Evolutionary conservation across 768 basidiomycete genomes (phyloP), one percentile per base, ranked within the genome.

Genomic region (Lentinula sp.): DNA sequence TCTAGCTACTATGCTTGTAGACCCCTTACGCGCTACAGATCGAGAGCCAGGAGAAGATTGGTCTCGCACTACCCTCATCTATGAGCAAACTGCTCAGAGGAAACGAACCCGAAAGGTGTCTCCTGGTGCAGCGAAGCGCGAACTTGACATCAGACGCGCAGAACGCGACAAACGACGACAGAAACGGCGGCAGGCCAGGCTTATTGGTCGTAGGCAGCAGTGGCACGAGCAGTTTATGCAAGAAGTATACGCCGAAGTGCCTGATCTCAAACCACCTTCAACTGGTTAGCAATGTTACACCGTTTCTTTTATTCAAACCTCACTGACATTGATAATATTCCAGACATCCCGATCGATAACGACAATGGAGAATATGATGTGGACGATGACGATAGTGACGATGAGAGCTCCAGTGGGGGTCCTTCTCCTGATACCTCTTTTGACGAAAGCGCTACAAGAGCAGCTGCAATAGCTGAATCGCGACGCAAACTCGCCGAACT

Each of bases 401-500:
- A 73, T 51, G 48, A 64, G 54, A 49, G 60, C 21, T 56, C 65
- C 28, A 66, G 62, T 51, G 46, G 63, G 52, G 50, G 61, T 18
- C 58, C 66, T 40, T 67, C 63, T 55, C 68, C 65, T 58, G 54
- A 61, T 57, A 66, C 64, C 10, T 62, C 67, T 37, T 70, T 69
- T 54, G 63, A 64, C 28, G 71, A 78, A 43, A 79, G 81, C 32
- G 72, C 67, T 11, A 67, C 65, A 4, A 76, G 75, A 54, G 71
- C 67, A 48, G 76, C 76, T 13, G 74, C 73, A 31, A 82, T 89
- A 61, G 83, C 79, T 18, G 84, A 87, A 68, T 87, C 88, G 4
- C 80, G 84, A 46, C 79, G 83, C 45, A 90, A 88, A 66, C 75
- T 88, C 42, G 84, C 82, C 4, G 85, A 89, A 64, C 80, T 89